Evolutionary conservation across 2,329 filamentous ascomycete species (phyloP), one percentile per base, ranked within the genome.

Genomic region (Fusarium coffeatum): DNA sequence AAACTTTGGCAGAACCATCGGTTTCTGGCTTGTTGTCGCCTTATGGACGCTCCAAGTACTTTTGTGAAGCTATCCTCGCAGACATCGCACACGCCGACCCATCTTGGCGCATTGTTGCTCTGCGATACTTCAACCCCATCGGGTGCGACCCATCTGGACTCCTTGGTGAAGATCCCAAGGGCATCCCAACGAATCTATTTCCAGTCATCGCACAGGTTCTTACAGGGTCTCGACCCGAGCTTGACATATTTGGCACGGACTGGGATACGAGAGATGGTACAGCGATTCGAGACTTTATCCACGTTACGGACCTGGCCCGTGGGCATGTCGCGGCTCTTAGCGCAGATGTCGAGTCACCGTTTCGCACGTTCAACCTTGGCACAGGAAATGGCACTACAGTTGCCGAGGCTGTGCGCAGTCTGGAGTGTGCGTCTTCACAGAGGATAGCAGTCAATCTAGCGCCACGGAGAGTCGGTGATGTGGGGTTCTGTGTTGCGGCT

Each of bases 51-150:
- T 88, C 89, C 3, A 91, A 91, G 76, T 91, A 88, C 82, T 89
- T 91, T 79, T 88, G 87, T 66, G 89, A 91, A 76, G 88, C 88
- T 8, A 90, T 91, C 57, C 79, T 91, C 25, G 86, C 87, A 15
- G 89, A 91, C 74, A 79, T 89, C 47, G 88, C 88, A 27, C 79
- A 81, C 20, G 85, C 89, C 4, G 87, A 91, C 75, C 84, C 87
- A 4, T 83, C 84, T 25, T 90, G 88, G 87, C 85, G 84, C 12
- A 88, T 90, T 69, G 87, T 88, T 34, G 87, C 88, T 10, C 81
- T 91, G 30, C 84, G 89, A 32, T 91, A 91, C 77, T 91, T 91
- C 81, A 91, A 91, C 69, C 89, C 89, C 2, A 86, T 90, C 54
- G 89, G 89, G 18, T 90, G 88, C 75, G 87, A 91, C 74, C 81